These are phyloP conservation scores for Eucalyptus cloeziana DNA, from an alignment of 345 rosid genomes.

Conservation along the genomic window DNA sequence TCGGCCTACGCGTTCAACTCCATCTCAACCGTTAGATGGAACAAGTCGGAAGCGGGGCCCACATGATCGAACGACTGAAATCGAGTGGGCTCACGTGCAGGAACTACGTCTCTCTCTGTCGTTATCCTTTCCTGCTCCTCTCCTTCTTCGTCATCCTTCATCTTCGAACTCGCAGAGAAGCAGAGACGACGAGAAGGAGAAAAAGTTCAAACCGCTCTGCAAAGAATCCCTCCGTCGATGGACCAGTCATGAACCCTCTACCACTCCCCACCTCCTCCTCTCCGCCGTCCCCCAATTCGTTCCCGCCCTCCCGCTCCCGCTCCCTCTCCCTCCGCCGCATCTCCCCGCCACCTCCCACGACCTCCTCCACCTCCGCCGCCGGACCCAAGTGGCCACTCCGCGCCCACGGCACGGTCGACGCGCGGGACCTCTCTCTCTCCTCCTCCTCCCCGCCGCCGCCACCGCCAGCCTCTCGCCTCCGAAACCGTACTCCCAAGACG, in stretches of 20 bases:
- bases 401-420: conserved; percentile 11
- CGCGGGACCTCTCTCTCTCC: conserved; percentile 12
- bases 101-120: not conserved
- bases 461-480: not conserved
- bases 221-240: conserved; percentile 6
- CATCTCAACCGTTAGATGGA: not conserved
- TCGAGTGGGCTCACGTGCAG: not conserved
- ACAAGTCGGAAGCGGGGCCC: not conserved
- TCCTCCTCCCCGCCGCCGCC: not conserved
- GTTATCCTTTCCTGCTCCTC: not conserved
- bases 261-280: conserved; percentile 17
- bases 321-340: conserved; percentile 6
- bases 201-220: accelerated
- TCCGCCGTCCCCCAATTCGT: not conserved
- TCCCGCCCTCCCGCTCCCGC: not conserved
- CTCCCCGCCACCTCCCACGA: conserved; percentile 2
- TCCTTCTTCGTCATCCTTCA: not conserved
- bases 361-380: not conserved
- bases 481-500: conserved; percentile 23
- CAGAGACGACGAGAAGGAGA: not conserved
- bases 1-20: not conserved
- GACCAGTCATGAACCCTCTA: conserved; percentile 54
- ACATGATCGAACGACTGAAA: not conserved
- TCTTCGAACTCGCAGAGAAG: not conserved
- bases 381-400: conserved; percentile 7